A percentile compares a stretch with the other conserved stretches of the same genome.
phyloP scores from a whole-genome alignment of 371 early-diverging fungal genomes.

The Mucor mucedo region DNA sequence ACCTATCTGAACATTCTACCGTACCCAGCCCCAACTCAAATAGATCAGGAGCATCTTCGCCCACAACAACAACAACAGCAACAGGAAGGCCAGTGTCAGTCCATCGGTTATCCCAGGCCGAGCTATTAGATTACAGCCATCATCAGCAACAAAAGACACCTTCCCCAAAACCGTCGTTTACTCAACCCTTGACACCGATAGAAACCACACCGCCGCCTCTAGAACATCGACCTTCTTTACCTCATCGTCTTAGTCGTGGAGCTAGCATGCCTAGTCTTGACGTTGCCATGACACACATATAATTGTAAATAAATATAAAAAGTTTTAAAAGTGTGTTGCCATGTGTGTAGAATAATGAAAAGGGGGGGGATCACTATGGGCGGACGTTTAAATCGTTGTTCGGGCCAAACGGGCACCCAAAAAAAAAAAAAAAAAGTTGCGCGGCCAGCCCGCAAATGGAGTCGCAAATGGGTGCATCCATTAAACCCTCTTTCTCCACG shows the following conservation, averaged over 20 bases:
- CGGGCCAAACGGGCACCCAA: conserved; percentile 2
- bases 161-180: conserved; percentile 4
- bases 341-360: too few species aligned
- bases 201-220: background rate
- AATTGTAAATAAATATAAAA: too few species aligned
- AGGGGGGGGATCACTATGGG: too few species aligned
- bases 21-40: conserved; percentile 12
- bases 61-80: background rate
- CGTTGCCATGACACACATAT: conserved; percentile 32
- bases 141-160: conserved; percentile 12
- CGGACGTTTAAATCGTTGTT: too few species aligned
- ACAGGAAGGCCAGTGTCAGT: background rate
- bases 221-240: conserved; percentile 1
- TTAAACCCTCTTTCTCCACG: conserved; percentile 35
- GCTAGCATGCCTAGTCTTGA: conserved; percentile 39
- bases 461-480: conserved; percentile 4
- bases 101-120: conserved; percentile 32
- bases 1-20: conserved; percentile 25
- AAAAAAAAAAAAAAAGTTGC: conserved; percentile 2
- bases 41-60: conserved; percentile 27
- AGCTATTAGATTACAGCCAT: conserved; percentile 39
- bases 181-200: background rate
- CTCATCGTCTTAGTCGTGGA: conserved; percentile 28
- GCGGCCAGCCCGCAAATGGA: conserved; percentile 6
- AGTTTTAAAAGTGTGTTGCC: too few species aligned